A percentile compares a stretch with the other conserved stretches of the same genome.
Conservation (phyloP, 805 yeast species). For the Maudiozyma barnettii region DNA sequence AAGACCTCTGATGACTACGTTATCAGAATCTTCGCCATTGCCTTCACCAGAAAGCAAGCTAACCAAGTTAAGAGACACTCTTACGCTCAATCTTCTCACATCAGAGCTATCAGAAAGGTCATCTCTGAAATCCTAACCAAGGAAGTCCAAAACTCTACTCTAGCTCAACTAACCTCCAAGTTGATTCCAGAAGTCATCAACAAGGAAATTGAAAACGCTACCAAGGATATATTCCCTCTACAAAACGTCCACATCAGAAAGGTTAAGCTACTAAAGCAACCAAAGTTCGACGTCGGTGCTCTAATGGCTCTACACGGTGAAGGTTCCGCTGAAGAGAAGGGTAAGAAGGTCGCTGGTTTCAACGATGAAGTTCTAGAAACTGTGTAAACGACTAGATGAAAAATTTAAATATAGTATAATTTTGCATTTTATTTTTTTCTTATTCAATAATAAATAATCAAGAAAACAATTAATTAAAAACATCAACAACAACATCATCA, state of each 20-base stretch:
- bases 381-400: conserved; percentile 35
- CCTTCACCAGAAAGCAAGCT: conserved; percentile 95
- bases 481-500: too few species aligned
- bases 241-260: conserved; percentile 98
- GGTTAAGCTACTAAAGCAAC: conserved; percentile 95
- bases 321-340: conserved; percentile 86
- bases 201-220: conserved; percentile 94
- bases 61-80: conserved; percentile 96
- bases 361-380: conserved; percentile 97
- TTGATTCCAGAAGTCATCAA: conserved; percentile 97
- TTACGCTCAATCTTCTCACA: conserved; percentile 94
- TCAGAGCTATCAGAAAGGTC: conserved; percentile 94
- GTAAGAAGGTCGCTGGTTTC: conserved; percentile 95
- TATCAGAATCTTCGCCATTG: conserved; percentile 92
- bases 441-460: background rate
- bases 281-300: conserved; percentile 96
- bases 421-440: background rate
- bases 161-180: conserved; percentile 93
- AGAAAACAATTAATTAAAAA: too few species aligned
- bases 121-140: conserved; percentile 93
- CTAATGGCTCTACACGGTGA: conserved; percentile 96
- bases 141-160: conserved; percentile 89
- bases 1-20: conserved; percentile 97
- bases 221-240: conserved; percentile 90
- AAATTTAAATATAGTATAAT: background rate